Base-by-base conservation (phyloP, 805 yeast species). In the Candida sithepensis region DNA sequence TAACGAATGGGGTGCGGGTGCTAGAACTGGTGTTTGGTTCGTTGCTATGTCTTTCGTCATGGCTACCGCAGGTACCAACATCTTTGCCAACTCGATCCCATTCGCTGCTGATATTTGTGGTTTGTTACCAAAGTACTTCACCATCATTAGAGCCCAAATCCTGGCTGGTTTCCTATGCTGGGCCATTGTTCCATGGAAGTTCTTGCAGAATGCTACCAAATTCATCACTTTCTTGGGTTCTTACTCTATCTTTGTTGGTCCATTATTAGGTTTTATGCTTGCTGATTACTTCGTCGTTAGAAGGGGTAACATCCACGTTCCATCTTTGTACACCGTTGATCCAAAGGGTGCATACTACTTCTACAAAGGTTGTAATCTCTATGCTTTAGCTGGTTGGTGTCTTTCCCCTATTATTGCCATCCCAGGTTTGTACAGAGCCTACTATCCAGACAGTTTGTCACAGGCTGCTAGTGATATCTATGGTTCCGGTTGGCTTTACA, bases 1-100 rank as follows among this genome's bases (percentile, higher is more conserved):
- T 30, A 44, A 59, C 39, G 60, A 59, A 38, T 63, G 65, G 65
- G 33, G 46, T 10, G 48, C 67, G 13, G 64, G 64, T 19, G 54
- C 58, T 2, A 53, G 65, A 44, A 49, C 63, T 9, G 64, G 59
- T 18, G 47, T 61, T 10, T 61, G 47, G 45, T 50, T 61, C 26
- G 53, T 55, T 37, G 42, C 51, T 21, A 23, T 45, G 7, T 37
- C 56, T 9, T 54, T 50, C 42, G 58, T 56, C 6, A 30, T 56
- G 24, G 65, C 63, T 3, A 59, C 61, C 26, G 65, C 64, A 16
- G 64, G 64, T 42, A 62, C 66, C 3, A 62, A 62, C 41, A 61
- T 59, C 21, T 61, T 62, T 52, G 66, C 60, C 14, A 62, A 62
- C 48, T 54, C 56, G 4, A 56, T 56, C 39, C 58, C 59, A 12